Base-by-base conservation (phyloP, 352 stramenopile species). In the Blastocystis sp. region DNA sequence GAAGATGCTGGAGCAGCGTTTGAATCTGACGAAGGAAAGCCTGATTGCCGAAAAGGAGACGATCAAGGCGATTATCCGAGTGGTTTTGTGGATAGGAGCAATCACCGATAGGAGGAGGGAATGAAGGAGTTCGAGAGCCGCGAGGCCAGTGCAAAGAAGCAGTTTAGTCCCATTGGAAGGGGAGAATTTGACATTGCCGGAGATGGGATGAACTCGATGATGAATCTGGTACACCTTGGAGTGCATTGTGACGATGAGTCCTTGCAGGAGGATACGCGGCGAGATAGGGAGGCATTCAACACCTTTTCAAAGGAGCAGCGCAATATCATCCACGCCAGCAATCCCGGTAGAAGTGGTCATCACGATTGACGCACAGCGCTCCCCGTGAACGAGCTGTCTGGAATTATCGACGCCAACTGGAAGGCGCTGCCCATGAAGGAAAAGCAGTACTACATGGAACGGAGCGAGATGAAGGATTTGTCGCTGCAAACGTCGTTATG, bases 1-100 rank as follows among this genome's bases (percentile, higher is more conserved):
- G n/a, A 6, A 69, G 14, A 68, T 68, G 52, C 74, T 84, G 19
- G 52, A 84, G 48, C 21, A 84, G 6, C 65, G 69, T 52, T 63
- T 84, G 11, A 28, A 63, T 42, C 65, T 84, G 34, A n/a, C 34
- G 11, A 28, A 48, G 28, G 74, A 84, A 17, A 19, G 48, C 9
- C 21, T 84, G n/a, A 42, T 28, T n/a, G 34, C 34, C 45, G 52
- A 68, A 42, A 84, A 84, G 48, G 57, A 84, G 4, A 28, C 34
- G 21, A 84, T 84, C 40, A 84, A 84, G 45, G 28, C 14, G 2
- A 84, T 84, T 84, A 84, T 84, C 52, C 28, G 45, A 40, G 74
- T 84, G 68, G n/a, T 84, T 66, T 70, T 69, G 19, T 3, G n/a
- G 1, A 1, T 40, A 9, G n/a, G 21, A n/a, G 66, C 54, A 28